phyloP scores from a whole-genome alignment of 805 yeast genomes.

The Monosporozyma servazzii region DNA sequence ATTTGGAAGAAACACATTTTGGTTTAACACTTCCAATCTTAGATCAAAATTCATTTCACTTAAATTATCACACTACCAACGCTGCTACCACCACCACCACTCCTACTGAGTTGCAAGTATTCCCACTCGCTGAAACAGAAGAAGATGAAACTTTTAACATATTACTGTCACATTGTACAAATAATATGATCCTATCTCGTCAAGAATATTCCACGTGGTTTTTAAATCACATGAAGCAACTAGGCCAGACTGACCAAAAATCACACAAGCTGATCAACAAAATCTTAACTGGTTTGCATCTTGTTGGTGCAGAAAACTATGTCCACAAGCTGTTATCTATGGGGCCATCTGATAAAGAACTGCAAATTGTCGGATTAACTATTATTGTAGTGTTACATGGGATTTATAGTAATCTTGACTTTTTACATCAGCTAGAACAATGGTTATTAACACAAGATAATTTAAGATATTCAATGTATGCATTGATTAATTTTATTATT shows the following conservation, averaged over 20 bases:
- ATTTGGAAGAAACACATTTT: not conserved
- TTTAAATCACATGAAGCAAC: constrained; percentile 10
- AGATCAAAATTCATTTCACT: not conserved
- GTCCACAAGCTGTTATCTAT: not conserved
- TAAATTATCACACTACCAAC: not conserved
- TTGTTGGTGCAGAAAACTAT: constrained; percentile 1
- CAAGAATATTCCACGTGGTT: constrained; percentile 15
- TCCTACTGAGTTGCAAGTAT: too few relatives aligned
- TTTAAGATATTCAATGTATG: constrained; percentile 12
- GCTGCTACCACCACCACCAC: not conserved
- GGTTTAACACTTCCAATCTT: not conserved
- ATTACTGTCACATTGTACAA: constrained; percentile 13
- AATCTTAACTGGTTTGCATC: not conserved
- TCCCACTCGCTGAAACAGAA: constrained; percentile 2
- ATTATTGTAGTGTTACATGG: constrained; percentile 10
- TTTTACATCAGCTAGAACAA: constrained; percentile 7
- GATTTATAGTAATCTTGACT: constrained; percentile 5
- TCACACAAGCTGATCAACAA: constrained; percentile 4
- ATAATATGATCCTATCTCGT: constrained; percentile 11
- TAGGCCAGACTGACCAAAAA: constrained; percentile 6
- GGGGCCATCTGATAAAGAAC: not conserved
- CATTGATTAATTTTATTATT: constrained; percentile 14
- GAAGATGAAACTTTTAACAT: constrained; percentile 10
- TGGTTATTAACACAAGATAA: constrained; percentile 13
- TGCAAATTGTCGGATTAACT: constrained; percentile 5